Base-by-base conservation (phyloP, 768 basidiomycete species). In the Mycena rebaudengoi region DNA sequence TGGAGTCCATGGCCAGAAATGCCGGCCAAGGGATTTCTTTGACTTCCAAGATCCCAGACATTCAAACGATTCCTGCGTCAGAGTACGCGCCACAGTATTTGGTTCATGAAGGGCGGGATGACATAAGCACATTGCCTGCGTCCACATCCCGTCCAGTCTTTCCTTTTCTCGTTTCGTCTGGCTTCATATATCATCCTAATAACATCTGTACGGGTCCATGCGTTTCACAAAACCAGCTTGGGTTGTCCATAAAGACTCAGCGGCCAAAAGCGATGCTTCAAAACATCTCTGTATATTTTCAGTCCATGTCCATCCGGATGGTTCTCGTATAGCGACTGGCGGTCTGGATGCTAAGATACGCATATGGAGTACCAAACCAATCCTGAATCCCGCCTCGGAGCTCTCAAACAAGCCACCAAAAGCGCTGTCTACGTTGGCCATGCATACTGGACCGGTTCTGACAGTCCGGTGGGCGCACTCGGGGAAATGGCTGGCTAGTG, bases 321-420 rank as follows among this genome's bases (percentile, higher is more conserved):
- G 94, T 65, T 95, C 94, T 20, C 88, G 97, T 18, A 91, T 99
- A 69, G 97, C 98, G n/a, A 99, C 97, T 1, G 98, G 96, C 28
- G 96, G 96, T 2, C 84, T 99, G 55, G 97, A 99, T 75, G 91
- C 94, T 39, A 96, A 96, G 81, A 89, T 99, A 64, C 91, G 95
- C 49, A 94, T 99, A 78, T 99, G 97, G 97, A 93, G 92, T 64
- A 99, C 98, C 0, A 90, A 93, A 65, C 96, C 98, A 0, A 97
- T 99, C 68, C 80, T 99, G n/a, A 89, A 89, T 65, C 78, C 85
- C 14, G 83, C 87, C 41, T 82, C 92, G 28, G 88, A 92, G 71
- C 75, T 78, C 64, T 86, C 89, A 44, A 85, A 90, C 61, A 83
- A 86, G 57, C 89, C 92, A 28, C 95, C 94, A 14, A 97, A 95